Conservation (phyloP, 306 rosid species). For the Betula pendula region DNA sequence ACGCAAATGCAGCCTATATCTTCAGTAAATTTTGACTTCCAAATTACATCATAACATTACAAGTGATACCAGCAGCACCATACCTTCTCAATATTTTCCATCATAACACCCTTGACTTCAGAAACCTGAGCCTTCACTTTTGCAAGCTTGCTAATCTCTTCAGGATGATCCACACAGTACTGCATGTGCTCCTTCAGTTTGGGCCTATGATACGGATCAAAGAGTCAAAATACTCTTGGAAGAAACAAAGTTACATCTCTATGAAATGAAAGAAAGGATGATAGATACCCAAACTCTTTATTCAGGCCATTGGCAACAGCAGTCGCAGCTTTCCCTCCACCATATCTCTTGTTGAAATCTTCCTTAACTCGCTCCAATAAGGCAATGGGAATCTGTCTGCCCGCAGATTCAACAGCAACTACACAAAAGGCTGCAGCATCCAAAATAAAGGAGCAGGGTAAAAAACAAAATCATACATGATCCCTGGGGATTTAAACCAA, state of each 20-base stretch:
- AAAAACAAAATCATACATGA: conserved; percentile 3
- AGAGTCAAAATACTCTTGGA: conserved; percentile 7
- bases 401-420: conserved; percentile 82
- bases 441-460: conserved; percentile 17
- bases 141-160: conserved; percentile 94
- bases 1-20: not conserved
- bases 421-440: conserved; percentile 77
- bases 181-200: conserved; percentile 95
- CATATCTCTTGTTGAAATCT: conserved; percentile 76
- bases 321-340: conserved; percentile 87
- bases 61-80: not conserved
- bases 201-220: conserved; percentile 44
- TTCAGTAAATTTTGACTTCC: not conserved
- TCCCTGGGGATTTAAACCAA: not conserved
- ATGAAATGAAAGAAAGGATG: not conserved
- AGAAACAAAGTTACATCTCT: not conserved
- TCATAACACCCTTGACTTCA: conserved; percentile 99
- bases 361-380: conserved; percentile 82
- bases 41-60: not conserved
- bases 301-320: conserved; percentile 61
- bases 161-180: conserved; percentile 90
- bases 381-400: conserved; percentile 89
- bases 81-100: conserved; percentile 98
- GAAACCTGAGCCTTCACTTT: conserved; percentile 98
- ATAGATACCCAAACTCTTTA: conserved; percentile 82